Conservation (phyloP, 129 eudicot species). For the Heracleum sosnowskyi region DNA sequence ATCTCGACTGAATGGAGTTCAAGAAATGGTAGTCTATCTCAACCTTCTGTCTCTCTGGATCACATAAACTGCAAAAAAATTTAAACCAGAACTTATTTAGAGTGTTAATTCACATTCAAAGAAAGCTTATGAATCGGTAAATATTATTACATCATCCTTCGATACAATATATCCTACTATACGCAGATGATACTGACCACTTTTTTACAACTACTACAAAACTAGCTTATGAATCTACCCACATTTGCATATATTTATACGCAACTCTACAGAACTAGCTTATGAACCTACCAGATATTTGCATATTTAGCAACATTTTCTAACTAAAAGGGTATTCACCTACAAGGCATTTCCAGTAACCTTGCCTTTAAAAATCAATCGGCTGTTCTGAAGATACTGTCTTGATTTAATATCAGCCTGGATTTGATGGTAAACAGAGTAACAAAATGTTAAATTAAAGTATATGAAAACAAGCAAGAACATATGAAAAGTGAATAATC, state of each 20-base stretch:
- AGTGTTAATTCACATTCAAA: neutral
- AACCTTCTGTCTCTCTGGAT: neutral
- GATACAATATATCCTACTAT: neutral
- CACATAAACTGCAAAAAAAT: neutral
- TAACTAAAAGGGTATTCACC: neutral
- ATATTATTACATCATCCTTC: neutral
- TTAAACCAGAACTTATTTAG: neutral
- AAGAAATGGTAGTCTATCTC: neutral
- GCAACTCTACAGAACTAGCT: neutral
- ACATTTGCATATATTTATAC: neutral
- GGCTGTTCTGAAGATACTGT: neutral
- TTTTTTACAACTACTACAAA: neutral
- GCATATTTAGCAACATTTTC: neutral
- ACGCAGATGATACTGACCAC: neutral
- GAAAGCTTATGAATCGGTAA: neutral
- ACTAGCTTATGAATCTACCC: neutral
- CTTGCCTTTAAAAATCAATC: neutral
- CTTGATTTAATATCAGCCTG: constrained; percentile 8
- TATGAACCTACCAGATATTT: neutral
- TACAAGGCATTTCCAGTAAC: neutral
- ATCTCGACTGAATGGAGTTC: neutral
- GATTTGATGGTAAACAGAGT: neutral
- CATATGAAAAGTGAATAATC: neutral
- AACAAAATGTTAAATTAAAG: neutral
- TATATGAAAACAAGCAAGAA: neutral